These are phyloP conservation scores for Mycena galopus DNA, from an alignment of 768 basidiomycete species.

Conservation along the genomic window DNA sequence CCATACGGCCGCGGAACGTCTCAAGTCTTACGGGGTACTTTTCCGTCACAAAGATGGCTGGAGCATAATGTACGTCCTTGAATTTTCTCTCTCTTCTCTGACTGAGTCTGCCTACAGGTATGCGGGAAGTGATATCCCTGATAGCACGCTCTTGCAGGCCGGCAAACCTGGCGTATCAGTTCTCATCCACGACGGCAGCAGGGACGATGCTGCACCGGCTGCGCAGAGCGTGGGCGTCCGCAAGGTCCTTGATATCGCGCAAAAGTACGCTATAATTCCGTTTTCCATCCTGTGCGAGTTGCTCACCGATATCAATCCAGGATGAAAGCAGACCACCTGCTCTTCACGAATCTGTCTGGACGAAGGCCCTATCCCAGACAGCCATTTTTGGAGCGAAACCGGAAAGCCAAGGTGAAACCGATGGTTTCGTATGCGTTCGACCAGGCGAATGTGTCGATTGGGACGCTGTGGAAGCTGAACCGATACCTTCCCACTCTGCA, in stretches of 20 bases:
- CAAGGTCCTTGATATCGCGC: neutral
- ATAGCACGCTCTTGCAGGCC: neutral
- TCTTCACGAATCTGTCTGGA: neutral
- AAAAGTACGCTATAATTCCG: neutral
- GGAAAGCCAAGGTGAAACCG: neutral
- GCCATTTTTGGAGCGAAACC: neutral
- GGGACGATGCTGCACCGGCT: neutral
- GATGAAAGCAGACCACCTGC: neutral
- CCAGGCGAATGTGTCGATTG: slow-evolving; percentile 9
- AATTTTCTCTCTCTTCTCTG: neutral
- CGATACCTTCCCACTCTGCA: slow-evolving; percentile 1
- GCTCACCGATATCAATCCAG: neutral
- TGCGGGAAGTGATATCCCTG: neutral
- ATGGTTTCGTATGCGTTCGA: slow-evolving; percentile 16
- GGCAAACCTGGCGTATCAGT: neutral
- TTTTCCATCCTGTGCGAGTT: neutral
- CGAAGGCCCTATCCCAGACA: neutral
- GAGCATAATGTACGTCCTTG: slow-evolving; percentile 2
- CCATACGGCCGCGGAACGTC: neutral
- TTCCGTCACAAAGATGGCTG: slow-evolving; percentile 19
- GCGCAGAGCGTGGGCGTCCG: neutral
- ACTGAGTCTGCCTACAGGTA: neutral
- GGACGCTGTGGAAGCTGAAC: slow-evolving; percentile 18
- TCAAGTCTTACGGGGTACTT: neutral
- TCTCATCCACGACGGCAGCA: neutral